Evolutionary conservation across 1,284 basidiomycete genomes (phyloP), one percentile per base, ranked within the genome.

Genomic region (Ustilago esculenta): DNA sequence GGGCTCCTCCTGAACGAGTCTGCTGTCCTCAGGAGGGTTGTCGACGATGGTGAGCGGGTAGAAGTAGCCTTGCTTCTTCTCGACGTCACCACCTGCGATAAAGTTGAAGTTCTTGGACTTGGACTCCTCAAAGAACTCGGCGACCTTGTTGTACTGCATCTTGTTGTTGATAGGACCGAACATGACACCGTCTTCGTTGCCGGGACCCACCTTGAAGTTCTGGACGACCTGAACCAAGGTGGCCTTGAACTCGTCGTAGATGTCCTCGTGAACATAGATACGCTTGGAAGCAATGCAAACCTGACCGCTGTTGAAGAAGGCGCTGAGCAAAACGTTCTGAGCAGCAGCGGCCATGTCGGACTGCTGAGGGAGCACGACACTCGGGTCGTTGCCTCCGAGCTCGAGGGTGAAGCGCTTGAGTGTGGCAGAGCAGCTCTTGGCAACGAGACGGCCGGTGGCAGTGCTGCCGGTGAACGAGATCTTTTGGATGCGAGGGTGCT

Each of bases 381-480:
- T 33, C 3, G 66, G 54, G 32, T 66, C 61, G 39, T 73, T 73
- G 33, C 71, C 71, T 35, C 71, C 71, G 6, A 73, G 58, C 57
- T 73, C 71, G 37, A 73, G 56, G 4, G 71, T 73, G 40, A 71
- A 50, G 21, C 63, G 47, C 49, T 73, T 73, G 36, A 71, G 63
- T 4, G 68, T 71, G 14, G 71, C 68, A 12, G 71, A 44, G 43
- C 63, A 67, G 50, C 54, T 59, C 42, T 57, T 52, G 27, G 58
- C 63, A 15, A 73, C 58, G 0, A 67, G 49, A n/a, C 53, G 50
- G 12, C 71, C 71, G 6, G 68, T 71, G 8, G 37, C 49, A 12
- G 60, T 70, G 33, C 54, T 59, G 14, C 70, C 70, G 5, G 70
- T 73, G 48, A 73, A 73, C 4, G 65, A 54, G 41, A 73, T 58